These are phyloP conservation scores for Pseudopyrenochaeta lycopersici DNA, from an alignment of 2,329 filamentous ascomycete species.

Conservation along the genomic window DNA sequence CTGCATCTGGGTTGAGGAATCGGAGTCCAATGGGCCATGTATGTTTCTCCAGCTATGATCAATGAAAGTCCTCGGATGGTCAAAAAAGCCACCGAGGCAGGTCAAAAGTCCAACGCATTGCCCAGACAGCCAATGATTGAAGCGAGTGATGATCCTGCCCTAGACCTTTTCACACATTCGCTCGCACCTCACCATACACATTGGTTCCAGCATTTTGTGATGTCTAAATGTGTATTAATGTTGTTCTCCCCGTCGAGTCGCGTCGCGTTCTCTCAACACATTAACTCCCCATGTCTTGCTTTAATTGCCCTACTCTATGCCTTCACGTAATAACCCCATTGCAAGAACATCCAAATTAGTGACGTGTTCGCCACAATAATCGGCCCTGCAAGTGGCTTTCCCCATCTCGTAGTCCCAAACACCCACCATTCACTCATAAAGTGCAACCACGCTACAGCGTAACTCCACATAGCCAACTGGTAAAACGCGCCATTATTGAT, in stretches of 20 bases:
- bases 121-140: neutral
- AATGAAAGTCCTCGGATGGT: conserved; percentile 51
- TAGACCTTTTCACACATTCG: too few relatives aligned
- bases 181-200: neutral
- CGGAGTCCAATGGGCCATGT: conserved; percentile 52
- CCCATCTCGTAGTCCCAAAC: conserved; percentile 77
- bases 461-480: conserved; percentile 83
- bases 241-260: too few relatives aligned
- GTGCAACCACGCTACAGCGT: conserved; percentile 72
- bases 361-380: conserved; percentile 64
- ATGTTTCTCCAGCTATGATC: conserved; percentile 53
- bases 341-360: conserved; percentile 69
- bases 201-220: neutral
- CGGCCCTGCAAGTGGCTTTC: conserved; percentile 67
- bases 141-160: too few relatives aligned
- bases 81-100: conserved; percentile 46
- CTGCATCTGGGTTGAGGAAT: conserved; percentile 52
- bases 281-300: neutral
- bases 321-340: conserved; percentile 74
- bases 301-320: conserved; percentile 5
- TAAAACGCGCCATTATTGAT: conserved; percentile 77
- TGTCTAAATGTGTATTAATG: neutral
- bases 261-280: neutral
- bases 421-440: conserved; percentile 77
- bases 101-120: conserved; percentile 44